Percentiles rank a stretch among this genome's conserved stretches.
These are phyloP conservation scores for Leccinum olivaceoglutinosum DNA, from an alignment of 1,284 basidiomycete genomes.

Conservation along the genomic window DNA sequence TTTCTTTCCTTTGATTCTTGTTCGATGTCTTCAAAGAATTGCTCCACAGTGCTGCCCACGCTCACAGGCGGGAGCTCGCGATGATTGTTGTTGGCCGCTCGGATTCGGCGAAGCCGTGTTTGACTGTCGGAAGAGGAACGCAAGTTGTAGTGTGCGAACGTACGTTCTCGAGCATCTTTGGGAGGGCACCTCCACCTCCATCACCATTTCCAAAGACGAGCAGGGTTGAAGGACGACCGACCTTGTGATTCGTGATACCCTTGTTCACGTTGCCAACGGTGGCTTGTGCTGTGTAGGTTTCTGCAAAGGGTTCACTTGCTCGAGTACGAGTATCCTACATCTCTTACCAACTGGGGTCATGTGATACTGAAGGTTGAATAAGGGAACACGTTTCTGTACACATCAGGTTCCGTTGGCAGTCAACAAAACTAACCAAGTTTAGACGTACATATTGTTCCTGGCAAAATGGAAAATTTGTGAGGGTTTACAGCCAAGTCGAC, in stretches of 20 bases:
- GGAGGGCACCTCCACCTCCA: slow-evolving; percentile 79
- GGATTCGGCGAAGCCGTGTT: slow-evolving; percentile 76
- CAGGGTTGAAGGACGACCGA: slow-evolving; percentile 40
- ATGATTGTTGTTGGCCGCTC: slow-evolving; percentile 73
- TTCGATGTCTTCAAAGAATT: slow-evolving; percentile 84
- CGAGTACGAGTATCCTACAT: neutral
- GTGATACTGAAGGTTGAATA: slow-evolving; percentile 93
- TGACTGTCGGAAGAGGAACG: slow-evolving; percentile 6
- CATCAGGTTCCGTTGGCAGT: neutral
- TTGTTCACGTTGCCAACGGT: slow-evolving; percentile 79
- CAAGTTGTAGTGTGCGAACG: slow-evolving; percentile 17
- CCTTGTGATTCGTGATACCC: slow-evolving; percentile 83
- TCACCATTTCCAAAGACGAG: slow-evolving; percentile 94
- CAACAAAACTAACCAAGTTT: neutral
- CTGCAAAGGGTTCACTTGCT: slow-evolving; percentile 30
- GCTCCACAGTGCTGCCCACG: slow-evolving; percentile 83
- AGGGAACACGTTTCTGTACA: slow-evolving; percentile 79
- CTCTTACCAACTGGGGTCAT: slow-evolving; percentile 81
- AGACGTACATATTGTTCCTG: slow-evolving; percentile 72
- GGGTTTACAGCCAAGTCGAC: neutral
- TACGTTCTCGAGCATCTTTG: slow-evolving; percentile 86
- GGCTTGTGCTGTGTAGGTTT: slow-evolving; percentile 69
- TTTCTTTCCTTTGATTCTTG: slow-evolving; percentile 64
- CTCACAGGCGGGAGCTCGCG: slow-evolving; percentile 79
- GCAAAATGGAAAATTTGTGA: slow-evolving; percentile 7